phyloP scores from a whole-genome alignment of 805 yeast genomes.

The Candida ovalis region DNA sequence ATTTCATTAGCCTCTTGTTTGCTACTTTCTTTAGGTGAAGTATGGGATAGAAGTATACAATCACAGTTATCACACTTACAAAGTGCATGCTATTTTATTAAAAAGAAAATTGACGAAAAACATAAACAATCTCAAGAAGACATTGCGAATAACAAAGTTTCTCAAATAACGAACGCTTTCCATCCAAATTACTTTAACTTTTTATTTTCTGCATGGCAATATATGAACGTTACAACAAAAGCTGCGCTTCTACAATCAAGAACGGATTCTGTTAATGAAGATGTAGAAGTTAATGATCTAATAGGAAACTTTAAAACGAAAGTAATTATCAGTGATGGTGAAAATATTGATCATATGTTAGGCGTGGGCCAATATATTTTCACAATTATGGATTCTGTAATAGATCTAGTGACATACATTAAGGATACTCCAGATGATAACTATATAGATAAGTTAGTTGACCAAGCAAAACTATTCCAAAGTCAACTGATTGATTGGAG shows the following conservation, averaged over 20 bases:
- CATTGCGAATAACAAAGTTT: not conserved
- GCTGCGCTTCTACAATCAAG: constrained; percentile 7
- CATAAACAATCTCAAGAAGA: not conserved
- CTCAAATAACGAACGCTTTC: not conserved
- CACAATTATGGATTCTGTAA: constrained; percentile 10
- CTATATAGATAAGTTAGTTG: constrained; percentile 4
- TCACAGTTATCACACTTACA: constrained; percentile 12
- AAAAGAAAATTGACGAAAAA: constrained; percentile 9
- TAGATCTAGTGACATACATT: constrained; percentile 10
- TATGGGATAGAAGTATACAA: constrained; percentile 10
- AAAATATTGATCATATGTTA: constrained; percentile 18
- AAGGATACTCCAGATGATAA: constrained; percentile 8
- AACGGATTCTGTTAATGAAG: constrained; percentile 1
- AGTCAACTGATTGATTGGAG: constrained; percentile 7
- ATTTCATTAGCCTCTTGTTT: constrained; percentile 13
- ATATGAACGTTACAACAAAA: constrained; percentile 16
- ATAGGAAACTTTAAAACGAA: constrained; percentile 1
- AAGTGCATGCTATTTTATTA: constrained; percentile 15
- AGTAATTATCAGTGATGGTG: constrained; percentile 16
- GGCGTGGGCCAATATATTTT: constrained; percentile 16
- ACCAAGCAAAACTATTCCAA: constrained; percentile 6
- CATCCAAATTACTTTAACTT: constrained; percentile 10
- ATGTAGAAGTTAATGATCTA: constrained; percentile 1
- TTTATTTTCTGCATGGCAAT: constrained; percentile 21
- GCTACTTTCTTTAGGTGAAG: constrained; percentile 14